Evolutionary conservation across 2,329 filamentous ascomycete species (phyloP), one percentile per base, ranked within the genome.

Genomic region (Pseudocercospora crystallina): DNA sequence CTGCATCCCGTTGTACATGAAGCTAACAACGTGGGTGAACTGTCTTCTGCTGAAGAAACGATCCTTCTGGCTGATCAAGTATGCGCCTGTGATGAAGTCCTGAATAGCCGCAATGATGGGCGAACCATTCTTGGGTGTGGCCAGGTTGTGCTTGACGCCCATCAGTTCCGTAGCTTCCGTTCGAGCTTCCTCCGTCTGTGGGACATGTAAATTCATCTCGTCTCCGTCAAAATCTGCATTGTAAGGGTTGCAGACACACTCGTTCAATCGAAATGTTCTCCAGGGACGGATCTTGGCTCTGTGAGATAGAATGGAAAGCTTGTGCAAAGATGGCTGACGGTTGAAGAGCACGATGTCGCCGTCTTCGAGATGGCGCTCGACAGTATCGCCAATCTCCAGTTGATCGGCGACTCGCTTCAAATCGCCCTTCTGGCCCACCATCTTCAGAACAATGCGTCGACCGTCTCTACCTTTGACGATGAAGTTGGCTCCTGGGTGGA

Each of bases 181-280:
- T 50, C 94, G 83, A 9, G 94, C 92, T 71, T 99, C 94, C 73
- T 99, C 94, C 0, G 94, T 97, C 68, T 99, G 94, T 2, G 94
- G 94, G 12, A 99, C 91, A 72, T 99, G 94, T 41, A 99, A 74
- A 63, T 99, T 99, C 94, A 99, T 99, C 71, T 99, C 94, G 63
- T 99, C 94, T 53, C 94, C 94, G 64, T 99, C 94, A 61, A 99
- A 99, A 81, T 99, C 94, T 49, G 94, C 94, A 63, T 99, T 99
- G 78, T 99, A 99, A 3, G 94, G 94, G 55, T 88, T 91, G 72
- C 94, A 99, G 1, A 96, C 94, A 81, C 94, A 99, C 69, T 99
- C 94, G 68, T 99, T 99, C 13, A 99, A 79, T 47, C 94, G 86
- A 69, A 99, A 97, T 0, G 94, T 99, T 70, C 91, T 85, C 85